Base-by-base conservation (phyloP, 345 rosid species). In the Capsella bursapastoris region DNA sequence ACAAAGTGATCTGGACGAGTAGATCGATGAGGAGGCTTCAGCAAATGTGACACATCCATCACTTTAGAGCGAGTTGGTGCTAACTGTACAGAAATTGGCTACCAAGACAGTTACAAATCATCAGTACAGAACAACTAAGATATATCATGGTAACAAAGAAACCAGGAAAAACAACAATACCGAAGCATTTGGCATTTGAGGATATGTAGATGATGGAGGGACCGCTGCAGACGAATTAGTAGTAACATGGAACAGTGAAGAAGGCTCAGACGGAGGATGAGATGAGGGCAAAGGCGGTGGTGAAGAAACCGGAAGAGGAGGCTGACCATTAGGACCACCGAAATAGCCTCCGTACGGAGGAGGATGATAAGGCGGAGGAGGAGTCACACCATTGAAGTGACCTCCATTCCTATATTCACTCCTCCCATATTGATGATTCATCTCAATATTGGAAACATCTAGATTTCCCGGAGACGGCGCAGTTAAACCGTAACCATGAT, bases 1-100 rank as follows among this genome's bases (percentile, higher is more conserved):
- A 87, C 97, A 83, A 94, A 79, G 81, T 87, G 90, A 80, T 87
- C 92, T 43, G 93, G 97, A n/a, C 93, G 96, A 35, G 82, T 41
- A 4, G 85, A 76, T 28, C 92, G 85, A 84, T 79, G 73, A 69
- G 97, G 96, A 70, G 71, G 82, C 82, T 81, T 90, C 61, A 94
- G 88, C 79, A 94, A 74, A 55, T 84, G 79, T 6, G 89, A 82
- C 62, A 93, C 93, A 81, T 91, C 89, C 31, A 94, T 71, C 35
- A 84, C 67, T 73, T 75, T 84, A 14, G 86, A 87, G 80, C 79
- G 87, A 73, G 72, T 68, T 22, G 79, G 55, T 65, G 38, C 74
- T 57, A 78, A 73, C 27, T 78, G 82, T 60, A 55, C 78, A 29
- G 84, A 68, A 9, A 82, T 69, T 16, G 68, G 73, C 83, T 77